Evolutionary conservation across 768 basidiomycete genomes (phyloP), one percentile per base, ranked within the genome.

Genomic region (Trametes elegans): DNA sequence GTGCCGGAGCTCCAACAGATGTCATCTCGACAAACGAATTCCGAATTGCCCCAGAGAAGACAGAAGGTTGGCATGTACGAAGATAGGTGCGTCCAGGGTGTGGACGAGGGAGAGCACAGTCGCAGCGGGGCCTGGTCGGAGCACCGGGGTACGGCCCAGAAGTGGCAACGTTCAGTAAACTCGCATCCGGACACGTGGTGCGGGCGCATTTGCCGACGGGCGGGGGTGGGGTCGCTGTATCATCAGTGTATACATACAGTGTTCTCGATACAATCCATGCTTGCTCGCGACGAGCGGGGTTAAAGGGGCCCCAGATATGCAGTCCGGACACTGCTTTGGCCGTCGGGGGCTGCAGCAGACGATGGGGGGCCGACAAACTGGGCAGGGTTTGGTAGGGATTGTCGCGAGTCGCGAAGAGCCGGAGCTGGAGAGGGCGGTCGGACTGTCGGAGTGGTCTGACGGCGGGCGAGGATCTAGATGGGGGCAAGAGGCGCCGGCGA

Each of bases 1-100:
- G 57, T 19, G 19, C 38, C 19, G 7, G n/a, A n/a, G 31, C 19
- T 24, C 44, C 44, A 8, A 34, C 31, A 36, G 49, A 23, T 42
- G 44, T 18, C 38, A 48, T 57, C 44, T 47, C 44, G 49, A 36
- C 40, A 44, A 44, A 44, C 43, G 45, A 53, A 58, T 58, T 58
- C 57, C 50, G 51, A 53, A 58, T 58, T 57, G 56, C 42, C 19
- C 38, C n/a, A 38, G 38, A 46, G 31, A 38, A 31, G 50, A 32
- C 36, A 39, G 55, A 50, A 19, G 38, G 44, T 13, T 50, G 55
- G 51, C 55, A 35, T 50, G 42, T 56, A n/a, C n/a, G 48, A 40
- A 36, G 48, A 56, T 50, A 56, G 29, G 42, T 31, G 49, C 42
- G 3, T 34, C 24, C 23, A 5, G 32, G 24, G 29, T 27, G 27